Base-by-base conservation (phyloP, 2,329 filamentous ascomycete species). In the Colletotrichum sp. region DNA sequence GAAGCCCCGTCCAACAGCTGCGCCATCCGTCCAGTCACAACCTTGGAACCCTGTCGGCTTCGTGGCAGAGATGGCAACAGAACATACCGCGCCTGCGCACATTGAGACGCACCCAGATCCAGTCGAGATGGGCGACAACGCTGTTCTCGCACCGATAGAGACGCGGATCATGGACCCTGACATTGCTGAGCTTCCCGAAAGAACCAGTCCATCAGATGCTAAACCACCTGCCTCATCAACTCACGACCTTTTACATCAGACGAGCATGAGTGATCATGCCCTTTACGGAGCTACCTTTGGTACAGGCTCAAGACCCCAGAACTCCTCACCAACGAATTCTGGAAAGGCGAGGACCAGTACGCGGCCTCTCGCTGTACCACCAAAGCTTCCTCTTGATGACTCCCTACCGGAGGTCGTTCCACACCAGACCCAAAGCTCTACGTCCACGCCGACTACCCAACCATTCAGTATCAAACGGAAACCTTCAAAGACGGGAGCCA, bases 31-130 rank as follows among this genome's bases (percentile, higher is more conserved):
- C 16, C 78, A 80, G 9, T 55, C 74, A 5, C 60, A 48, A 16
- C 30, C 74, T 18, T 84, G 82, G 16, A 81, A 87, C 43, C 87
- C 88, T 0, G 83, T 89, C 3, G 88, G 88, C 1, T 55, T 85
- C 18, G 81, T 90, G 27, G 85, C 88, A 5, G 88, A 90, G 79
- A 86, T 90, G 82, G 79, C 86, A 7, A 89, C 87, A 12, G 84
- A 86, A 22, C 79, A 84, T 27, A 89, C 88, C 1, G 84, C 82
- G 0, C 77, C 77, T 9, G 86, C 88, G 8, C 80, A 80, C 1
- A 83, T 86, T 8, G 88, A 90, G 76, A 81, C 79, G 15, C 82
- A 88, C 55, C 88, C 88, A 1, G 80, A 85, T 0, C 86, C 87
- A 0, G 83, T 88, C 5, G 88, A 90, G 78, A 84, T 90, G 77